Percentiles rank a stretch among this genome's conserved stretches.
Conservation (phyloP, 768 basidiomycete genomes). For the Suillus decipiens region DNA sequence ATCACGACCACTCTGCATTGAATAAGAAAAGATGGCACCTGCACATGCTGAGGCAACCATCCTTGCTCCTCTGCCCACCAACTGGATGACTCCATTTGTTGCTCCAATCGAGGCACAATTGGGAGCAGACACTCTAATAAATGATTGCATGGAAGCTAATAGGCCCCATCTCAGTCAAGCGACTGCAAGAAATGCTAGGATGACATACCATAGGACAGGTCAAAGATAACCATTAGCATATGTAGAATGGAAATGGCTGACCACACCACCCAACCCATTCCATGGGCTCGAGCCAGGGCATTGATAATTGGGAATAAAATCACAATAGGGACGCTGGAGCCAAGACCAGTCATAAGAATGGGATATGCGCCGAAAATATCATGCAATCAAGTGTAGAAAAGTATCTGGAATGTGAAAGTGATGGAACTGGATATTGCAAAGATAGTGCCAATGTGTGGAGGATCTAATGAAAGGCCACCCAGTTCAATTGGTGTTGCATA, state of each 20-base stretch:
- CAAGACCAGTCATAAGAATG: constrained; percentile 30
- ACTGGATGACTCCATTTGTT: background rate
- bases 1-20: background rate
- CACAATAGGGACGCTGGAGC: constrained; percentile 31
- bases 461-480: constrained; percentile 29
- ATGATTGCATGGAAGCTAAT: background rate
- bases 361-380: constrained; percentile 52
- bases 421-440: constrained; percentile 16
- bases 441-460: constrained; percentile 32
- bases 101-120: background rate
- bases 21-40: background rate
- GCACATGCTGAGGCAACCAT: background rate
- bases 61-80: background rate
- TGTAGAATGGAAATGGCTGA: constrained; percentile 27
- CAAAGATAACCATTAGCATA: constrained; percentile 19
- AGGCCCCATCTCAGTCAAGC: too few species aligned
- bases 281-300: constrained; percentile 24
- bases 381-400: constrained; percentile 60
- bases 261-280: constrained; percentile 29
- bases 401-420: constrained; percentile 51
- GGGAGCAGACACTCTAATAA: constrained; percentile 8
- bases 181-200: too few species aligned
- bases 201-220: constrained; percentile 32
- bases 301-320: constrained; percentile 33
- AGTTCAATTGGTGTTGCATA: constrained; percentile 32